Evolutionary conservation across 2,329 filamentous ascomycete genomes (phyloP).

Genomic region (Ustilaginoidea virens): DNA sequence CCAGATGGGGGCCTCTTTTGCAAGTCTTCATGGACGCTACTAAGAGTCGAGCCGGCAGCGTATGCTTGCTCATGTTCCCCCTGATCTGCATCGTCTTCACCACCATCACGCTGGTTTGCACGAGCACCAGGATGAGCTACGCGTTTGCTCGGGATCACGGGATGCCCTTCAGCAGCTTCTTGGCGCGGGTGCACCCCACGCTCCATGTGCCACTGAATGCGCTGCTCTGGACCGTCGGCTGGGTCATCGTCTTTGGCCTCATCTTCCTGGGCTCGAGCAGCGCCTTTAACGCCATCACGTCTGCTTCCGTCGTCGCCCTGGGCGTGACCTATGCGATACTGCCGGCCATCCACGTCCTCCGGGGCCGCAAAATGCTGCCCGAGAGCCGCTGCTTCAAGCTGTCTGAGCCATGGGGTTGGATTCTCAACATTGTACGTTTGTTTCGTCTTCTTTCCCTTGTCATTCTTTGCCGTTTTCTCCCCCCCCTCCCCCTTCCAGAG

Average conservation of each 20-base stretch:
- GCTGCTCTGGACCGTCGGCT: slow-evolving; percentile 41
- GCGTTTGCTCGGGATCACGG: slow-evolving; percentile 52
- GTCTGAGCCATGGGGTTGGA: slow-evolving; percentile 20
- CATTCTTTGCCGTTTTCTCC: background rate
- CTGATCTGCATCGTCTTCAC: slow-evolving; percentile 51
- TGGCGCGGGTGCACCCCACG: slow-evolving; percentile 43
- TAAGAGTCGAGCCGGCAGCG: slow-evolving; percentile 42
- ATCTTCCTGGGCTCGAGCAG: slow-evolving; percentile 52
- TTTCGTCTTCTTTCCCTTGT: background rate
- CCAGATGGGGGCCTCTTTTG: slow-evolving; percentile 40
- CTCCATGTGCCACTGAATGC: slow-evolving; percentile 54
- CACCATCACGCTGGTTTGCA: slow-evolving; percentile 48
- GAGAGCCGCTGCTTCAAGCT: slow-evolving; percentile 24
- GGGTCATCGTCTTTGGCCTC: slow-evolving; percentile 53
- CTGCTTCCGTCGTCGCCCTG: slow-evolving; percentile 57
- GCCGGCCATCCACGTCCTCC: slow-evolving; percentile 50
- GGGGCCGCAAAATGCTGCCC: slow-evolving; percentile 51
- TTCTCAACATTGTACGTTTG: slow-evolving; percentile 12
- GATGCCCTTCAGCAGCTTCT: slow-evolving; percentile 45
- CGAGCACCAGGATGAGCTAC: slow-evolving; percentile 50
- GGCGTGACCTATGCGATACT: slow-evolving; percentile 65
- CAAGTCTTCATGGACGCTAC: slow-evolving; percentile 53
- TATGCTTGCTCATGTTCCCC: slow-evolving; percentile 51
- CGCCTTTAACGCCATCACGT: slow-evolving; percentile 59
- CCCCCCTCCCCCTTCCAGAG: background rate